These are phyloP conservation scores for Phytophthora tubulina DNA, from an alignment of 352 stramenopile species.

Conservation along the genomic window DNA sequence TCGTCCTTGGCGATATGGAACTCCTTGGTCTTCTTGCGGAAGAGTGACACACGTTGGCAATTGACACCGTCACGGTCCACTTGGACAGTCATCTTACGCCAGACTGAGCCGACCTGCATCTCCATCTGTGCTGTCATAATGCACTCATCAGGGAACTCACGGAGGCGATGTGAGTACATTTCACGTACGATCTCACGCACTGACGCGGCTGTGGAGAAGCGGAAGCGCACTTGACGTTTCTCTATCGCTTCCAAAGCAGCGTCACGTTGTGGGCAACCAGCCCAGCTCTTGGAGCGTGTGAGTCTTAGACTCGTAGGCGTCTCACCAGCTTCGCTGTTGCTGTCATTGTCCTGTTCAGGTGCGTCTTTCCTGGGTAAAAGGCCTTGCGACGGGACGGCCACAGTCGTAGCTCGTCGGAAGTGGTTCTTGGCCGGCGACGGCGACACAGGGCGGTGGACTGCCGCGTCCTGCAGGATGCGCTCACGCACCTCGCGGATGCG, in stretches of 20 bases:
- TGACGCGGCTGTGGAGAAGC: conserved; percentile 65
- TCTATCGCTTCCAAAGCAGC: conserved; percentile 69
- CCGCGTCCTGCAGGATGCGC: conserved; percentile 22
- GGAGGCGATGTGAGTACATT: conserved; percentile 70
- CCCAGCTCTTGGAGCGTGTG: conserved; percentile 64
- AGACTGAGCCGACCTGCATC: conserved; percentile 60
- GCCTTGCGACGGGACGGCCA: conserved; percentile 47
- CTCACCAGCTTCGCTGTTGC: conserved; percentile 27
- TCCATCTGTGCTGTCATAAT: conserved; percentile 41
- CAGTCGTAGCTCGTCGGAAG: conserved; percentile 65
- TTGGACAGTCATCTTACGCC: conserved; percentile 59
- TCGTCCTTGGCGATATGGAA: conserved; percentile 66
- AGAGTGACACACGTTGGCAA: conserved; percentile 63
- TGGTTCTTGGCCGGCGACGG: conserved; percentile 23
- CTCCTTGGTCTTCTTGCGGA: conserved; percentile 70
- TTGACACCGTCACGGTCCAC: conserved; percentile 66
- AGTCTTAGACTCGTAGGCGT: conserved; percentile 29
- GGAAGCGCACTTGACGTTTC: conserved; percentile 65
- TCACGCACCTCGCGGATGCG: conserved; percentile 25
- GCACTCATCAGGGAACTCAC: conserved; percentile 66
- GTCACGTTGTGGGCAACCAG: conserved; percentile 52
- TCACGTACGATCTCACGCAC: conserved; percentile 72
- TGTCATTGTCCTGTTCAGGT: conserved; percentile 30
- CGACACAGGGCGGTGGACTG: background rate
- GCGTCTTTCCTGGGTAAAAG: conserved; percentile 22